Evolutionary conservation across 2,329 filamentous ascomycete genomes (phyloP), one percentile per base, ranked within the genome.

Genomic region (Teratosphaeria epicoccoides): DNA sequence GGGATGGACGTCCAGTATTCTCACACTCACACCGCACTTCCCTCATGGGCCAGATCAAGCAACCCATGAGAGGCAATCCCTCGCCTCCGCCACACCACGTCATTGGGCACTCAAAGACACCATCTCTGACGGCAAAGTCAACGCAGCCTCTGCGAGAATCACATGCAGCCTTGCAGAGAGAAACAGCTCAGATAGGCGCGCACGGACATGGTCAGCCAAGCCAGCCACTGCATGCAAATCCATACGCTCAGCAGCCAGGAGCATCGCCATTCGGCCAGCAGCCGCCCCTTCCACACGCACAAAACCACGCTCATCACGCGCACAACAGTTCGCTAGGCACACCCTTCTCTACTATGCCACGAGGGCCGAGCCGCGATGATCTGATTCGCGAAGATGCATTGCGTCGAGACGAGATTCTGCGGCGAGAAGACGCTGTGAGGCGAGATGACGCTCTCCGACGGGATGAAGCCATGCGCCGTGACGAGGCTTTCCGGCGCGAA

Each of bases 51-150:
- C 50, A 54, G 6, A 54, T 68, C 12, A 63, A 61, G 40, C 59
- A 58, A 28, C 58, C 61, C 17, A 46, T 54, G 44, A 58, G 65
- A 29, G 61, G 55, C 6, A 66, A 66, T 45, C 64, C 66, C 7
- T 67, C 67, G 10, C 66, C 67, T 7, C 67, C 67, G n/a, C 66
- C 66, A 2, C 59, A 60, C 47, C 26, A 49, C 22, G 49, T 56
- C 49, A 58, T 62, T 45, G 49, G 53, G 1, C 66, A 69, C 49
- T 68, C 66, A 9, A 58, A 64, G 20, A 68, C 65, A 7, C 58
- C 65, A 6, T 68, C 65, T 14, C 51, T 66, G 7, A 60, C 59
- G 9, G 54, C 54, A 22, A 57, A 58, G 47, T 57, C 60, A 6
- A 52, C 24, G 12, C 56, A 55, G 22, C 54, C 60, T 10, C 57